Base-by-base conservation (phyloP, 495 filamentous ascomycete species). In the Lepraria neglecta region DNA sequence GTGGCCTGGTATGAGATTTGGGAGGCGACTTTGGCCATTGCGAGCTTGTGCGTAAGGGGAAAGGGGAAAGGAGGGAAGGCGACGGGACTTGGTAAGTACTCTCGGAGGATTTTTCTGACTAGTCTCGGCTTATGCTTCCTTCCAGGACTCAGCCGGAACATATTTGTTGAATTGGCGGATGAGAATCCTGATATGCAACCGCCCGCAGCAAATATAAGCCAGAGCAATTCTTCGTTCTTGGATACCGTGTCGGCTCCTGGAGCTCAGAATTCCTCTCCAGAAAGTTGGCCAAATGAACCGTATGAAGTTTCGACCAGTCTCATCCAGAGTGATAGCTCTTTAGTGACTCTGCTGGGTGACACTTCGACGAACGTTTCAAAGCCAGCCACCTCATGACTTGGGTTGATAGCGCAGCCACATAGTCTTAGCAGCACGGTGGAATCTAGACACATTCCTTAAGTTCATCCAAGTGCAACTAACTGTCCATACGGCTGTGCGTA, bases 51-150 rank as follows among this genome's bases (percentile, higher is more conserved):
- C 19, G 45, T 59, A 15, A 17, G 45, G 17, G 45, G n/a, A 4
- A 38, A 31, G 31, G 27, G 33, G 57, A 50, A 38, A 10, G 15
- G n/a, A 17, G 57, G 57, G 21, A 59, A 28, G 19, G 28, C 19
- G 33, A 42, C 44, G 31, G 57, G 57, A 12, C 44, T 59, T 51
- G 57, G 57, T 59, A 6, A 14, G 57, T 51, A 14, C 33, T 19
- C 46, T 6, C 11, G 9, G 1, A 6, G 11, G 28, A 2, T 3
- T 6, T 30, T 38, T 7, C 6, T 42, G 46, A 43, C 6, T 21
- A 12, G 19, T 3, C 19, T 24, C 3, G 6, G 35, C 45, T 60
- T 4, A 60, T 6, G 3, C 21, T 10, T n/a, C 14, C 14, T 3
- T 38, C 14, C n/a, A 60, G 58, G 58, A n/a, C 21, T 51, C 1